Evolutionary conservation across 2,329 filamentous ascomycete species (phyloP).

Genomic region (Spiromastix sp.): DNA sequence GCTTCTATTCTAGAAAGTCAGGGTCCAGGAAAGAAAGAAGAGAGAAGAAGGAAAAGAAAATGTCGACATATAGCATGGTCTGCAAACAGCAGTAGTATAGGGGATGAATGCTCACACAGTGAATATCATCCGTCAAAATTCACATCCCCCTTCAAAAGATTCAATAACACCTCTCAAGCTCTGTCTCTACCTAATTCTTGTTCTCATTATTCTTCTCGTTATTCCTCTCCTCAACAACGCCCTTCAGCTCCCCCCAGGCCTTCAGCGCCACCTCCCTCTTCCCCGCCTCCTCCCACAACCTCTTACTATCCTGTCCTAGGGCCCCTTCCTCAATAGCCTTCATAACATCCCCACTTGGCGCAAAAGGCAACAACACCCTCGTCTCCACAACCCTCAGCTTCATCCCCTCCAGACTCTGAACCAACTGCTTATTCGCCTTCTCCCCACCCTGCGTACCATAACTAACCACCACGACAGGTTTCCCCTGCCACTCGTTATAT

Average conservation of each 20-base stretch:
- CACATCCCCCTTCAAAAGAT: too few species aligned
- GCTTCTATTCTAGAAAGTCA: too few species aligned
- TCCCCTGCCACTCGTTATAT: constrained; percentile 47
- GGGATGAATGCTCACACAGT: too few species aligned
- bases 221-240: background rate
- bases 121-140: too few species aligned
- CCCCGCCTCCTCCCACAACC: constrained; percentile 6
- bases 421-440: constrained; percentile 27
- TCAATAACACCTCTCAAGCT: background rate
- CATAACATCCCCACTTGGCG: background rate
- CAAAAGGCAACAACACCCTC: constrained; percentile 21
- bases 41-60: too few species aligned
- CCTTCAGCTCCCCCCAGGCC: background rate
- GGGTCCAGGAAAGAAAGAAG: too few species aligned
- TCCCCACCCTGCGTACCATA: constrained; percentile 41
- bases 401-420: constrained; percentile 23
- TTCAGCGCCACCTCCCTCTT: constrained; percentile 3
- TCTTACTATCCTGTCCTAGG: constrained; percentile 17
- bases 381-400: constrained; percentile 24
- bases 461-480: constrained; percentile 43
- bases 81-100: too few species aligned
- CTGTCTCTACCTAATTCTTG: background rate
- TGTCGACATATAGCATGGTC: too few species aligned
- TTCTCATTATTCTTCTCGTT: background rate
- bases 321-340: constrained; percentile 14